These are phyloP conservation scores for Botrytis fabae DNA, from an alignment of 2,329 filamentous ascomycete genomes.

Conservation along the genomic window DNA sequence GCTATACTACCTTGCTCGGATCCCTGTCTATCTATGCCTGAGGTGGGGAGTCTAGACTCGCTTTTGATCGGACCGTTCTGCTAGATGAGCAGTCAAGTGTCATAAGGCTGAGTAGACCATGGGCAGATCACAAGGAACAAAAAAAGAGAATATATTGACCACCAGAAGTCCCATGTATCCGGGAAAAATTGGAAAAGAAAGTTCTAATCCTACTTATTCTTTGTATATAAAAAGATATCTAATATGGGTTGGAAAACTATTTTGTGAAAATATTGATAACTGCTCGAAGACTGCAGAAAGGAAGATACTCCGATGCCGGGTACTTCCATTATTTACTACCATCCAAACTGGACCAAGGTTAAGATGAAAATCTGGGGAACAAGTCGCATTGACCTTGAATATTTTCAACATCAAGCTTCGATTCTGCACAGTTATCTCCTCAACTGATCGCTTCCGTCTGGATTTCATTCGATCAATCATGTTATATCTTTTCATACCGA, in stretches of 20 bases:
- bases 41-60: slow-evolving; percentile 3
- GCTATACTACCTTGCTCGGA: slow-evolving; percentile 4
- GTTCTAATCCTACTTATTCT: background rate
- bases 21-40: slow-evolving; percentile 5
- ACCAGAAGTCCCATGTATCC: background rate
- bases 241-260: background rate
- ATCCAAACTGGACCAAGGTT: background rate
- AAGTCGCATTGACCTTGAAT: background rate
- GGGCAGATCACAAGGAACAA: background rate
- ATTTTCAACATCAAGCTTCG: slow-evolving; percentile 1
- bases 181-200: background rate
- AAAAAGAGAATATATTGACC: background rate
- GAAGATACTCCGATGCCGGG: background rate
- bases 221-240: background rate
- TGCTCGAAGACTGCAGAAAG: background rate
- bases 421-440: background rate
- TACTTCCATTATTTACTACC: slow-evolving; percentile 1
- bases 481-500: background rate
- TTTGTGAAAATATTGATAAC: background rate
- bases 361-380: background rate
- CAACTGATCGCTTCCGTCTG: background rate
- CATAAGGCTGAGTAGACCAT: slow-evolving; percentile 5
- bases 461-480: background rate
- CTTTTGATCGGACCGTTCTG: background rate
- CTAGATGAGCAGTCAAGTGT: background rate